Evolutionary conservation across 805 yeast genomes (phyloP), one percentile per base, ranked within the genome.

Genomic region (Pichia phayaonensis): DNA sequence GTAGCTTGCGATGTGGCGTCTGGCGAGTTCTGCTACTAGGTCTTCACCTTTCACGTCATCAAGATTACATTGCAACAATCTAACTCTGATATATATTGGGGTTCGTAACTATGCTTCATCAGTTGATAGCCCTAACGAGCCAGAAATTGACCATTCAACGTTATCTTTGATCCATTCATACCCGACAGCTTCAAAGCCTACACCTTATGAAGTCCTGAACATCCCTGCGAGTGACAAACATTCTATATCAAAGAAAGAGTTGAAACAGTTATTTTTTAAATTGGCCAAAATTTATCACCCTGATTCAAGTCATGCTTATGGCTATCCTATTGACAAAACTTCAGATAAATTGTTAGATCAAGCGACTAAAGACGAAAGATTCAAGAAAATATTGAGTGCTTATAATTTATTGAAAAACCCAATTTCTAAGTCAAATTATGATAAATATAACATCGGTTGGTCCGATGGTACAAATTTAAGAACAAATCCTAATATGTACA

Each of bases 251-350:
- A 34, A 34, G 20, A 34, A 58, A 12, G 54, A 63, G 29, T 65
- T 83, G 46, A 78, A 78, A 53, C 55, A 67, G 24, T 74, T 74
- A 43, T 85, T 83, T 59, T 78, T 76, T 56, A 72, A 76, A 48
- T 69, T 80, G 44, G 90, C 90, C 12, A 86, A 85, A 63, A 61
- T 81, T 11, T 90, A 90, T 59, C 97, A 90, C 62, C 97, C 97
- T 0, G 97, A 90, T 55, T 57, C 68, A 6, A 53, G 50, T 40
- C 44, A 55, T 15, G 58, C 55, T 36, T 54, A 59, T 42, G 65
- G 65, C n/a, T 53, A 51, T 16, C 50, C 42, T 15, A 48, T 55
- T 42, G 40, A 31, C 20, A 57, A 49, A 38, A n/a, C n/a, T 12
- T 22, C n/a, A 29, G 18, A 31, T 12, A 39, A 48, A 13, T 39